phyloP scores from a whole-genome alignment of 306 rosid species.

The Begonia masoniana region DNA sequence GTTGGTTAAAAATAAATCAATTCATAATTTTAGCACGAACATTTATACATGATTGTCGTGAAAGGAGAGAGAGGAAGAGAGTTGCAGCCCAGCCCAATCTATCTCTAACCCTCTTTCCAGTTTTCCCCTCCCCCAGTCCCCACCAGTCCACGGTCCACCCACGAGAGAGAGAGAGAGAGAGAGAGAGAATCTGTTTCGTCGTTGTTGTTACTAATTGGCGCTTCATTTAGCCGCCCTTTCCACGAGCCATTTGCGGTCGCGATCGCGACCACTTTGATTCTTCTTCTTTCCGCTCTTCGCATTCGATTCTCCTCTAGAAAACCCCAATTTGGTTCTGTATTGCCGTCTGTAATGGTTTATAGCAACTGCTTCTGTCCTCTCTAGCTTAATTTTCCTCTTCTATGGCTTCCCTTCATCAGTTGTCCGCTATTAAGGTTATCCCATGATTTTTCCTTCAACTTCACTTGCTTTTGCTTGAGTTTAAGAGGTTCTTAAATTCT shows the following conservation, averaged over 20 bases:
- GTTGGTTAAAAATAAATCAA: too few relatives aligned
- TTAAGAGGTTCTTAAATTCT: background rate
- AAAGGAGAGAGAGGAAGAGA: too few relatives aligned
- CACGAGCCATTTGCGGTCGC: conserved; percentile 2
- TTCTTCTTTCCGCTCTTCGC: background rate
- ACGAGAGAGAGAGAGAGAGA: background rate
- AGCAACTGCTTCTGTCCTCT: conserved; percentile 8
- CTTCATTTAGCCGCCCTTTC: conserved; percentile 1
- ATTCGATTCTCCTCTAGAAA: conserved; percentile 4
- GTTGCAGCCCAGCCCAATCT: too few relatives aligned
- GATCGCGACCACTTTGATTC: conserved; percentile 1
- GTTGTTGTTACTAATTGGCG: background rate
- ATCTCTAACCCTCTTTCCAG: too few relatives aligned
- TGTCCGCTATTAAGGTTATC: conserved; percentile 42
- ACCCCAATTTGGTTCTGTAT: background rate
- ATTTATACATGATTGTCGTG: too few relatives aligned
- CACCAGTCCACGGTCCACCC: too few relatives aligned
- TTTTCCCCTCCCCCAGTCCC: too few relatives aligned
- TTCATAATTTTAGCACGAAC: too few relatives aligned
- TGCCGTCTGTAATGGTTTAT: conserved; percentile 8
- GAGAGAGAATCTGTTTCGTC: background rate
- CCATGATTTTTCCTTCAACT: conserved; percentile 4
- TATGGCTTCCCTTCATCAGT: conserved; percentile 53
- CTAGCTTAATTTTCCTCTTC: conserved; percentile 10
- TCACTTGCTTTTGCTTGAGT: background rate